phyloP scores from a whole-genome alignment of 2,329 filamentous ascomycete genomes.

The Cladobotryum protrusum region DNA sequence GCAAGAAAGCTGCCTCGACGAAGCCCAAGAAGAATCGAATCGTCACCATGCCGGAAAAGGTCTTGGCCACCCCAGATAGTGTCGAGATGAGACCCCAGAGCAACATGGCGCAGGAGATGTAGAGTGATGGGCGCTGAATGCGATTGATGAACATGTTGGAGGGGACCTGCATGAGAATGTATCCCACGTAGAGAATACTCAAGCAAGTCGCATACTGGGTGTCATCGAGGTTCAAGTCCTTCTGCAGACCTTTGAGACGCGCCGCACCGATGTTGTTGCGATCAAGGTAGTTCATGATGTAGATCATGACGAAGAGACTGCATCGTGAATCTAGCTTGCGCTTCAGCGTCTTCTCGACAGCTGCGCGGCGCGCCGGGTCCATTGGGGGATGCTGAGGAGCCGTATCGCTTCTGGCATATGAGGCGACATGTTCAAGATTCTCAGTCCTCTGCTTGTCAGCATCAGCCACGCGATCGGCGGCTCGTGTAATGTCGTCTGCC shows the following conservation, averaged over 20 bases:
- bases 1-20: conserved; percentile 58
- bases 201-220: conserved; percentile 59
- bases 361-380: conserved; percentile 43
- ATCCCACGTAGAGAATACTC: conserved; percentile 60
- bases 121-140: conserved; percentile 45
- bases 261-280: conserved; percentile 64
- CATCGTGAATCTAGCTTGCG: conserved; percentile 65
- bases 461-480: conserved; percentile 4
- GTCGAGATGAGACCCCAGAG: conserved; percentile 57
- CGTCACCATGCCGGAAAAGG: conserved; percentile 48
- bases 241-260: conserved; percentile 56
- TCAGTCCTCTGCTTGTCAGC: conserved; percentile 12
- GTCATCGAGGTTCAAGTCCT: conserved; percentile 49
- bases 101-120: conserved; percentile 47
- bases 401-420: neutral
- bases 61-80: conserved; percentile 45
- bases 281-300: conserved; percentile 67
- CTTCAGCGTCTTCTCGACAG: conserved; percentile 58
- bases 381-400: conserved; percentile 12
- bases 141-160: conserved; percentile 53
- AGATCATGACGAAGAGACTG: conserved; percentile 66
- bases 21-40: conserved; percentile 56
- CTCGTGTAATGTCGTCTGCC: conserved; percentile 15
- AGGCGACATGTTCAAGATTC: conserved; percentile 10
- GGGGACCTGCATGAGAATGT: conserved; percentile 58